Evolutionary conservation across 495 filamentous ascomycete species (phyloP), one percentile per base, ranked within the genome.

Genomic region (Poronia punctata): DNA sequence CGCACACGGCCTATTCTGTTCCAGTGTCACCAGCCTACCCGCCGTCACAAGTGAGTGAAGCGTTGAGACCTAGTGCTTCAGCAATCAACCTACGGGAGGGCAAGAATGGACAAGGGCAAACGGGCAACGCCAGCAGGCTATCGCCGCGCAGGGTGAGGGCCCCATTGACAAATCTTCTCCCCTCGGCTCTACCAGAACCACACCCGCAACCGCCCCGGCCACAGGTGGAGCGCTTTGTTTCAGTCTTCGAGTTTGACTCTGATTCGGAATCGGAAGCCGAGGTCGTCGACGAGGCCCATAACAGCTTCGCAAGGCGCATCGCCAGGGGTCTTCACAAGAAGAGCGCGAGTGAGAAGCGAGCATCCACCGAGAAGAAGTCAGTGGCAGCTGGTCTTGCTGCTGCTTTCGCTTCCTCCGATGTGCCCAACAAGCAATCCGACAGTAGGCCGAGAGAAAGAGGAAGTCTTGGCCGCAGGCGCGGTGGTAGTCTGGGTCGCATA

Each of bases 251-350:
- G 24, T 15, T 56, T 12, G 55, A 59, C 20, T 58, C 54, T 8
- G 54, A 58, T 25, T 45, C 40, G 7, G 54, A 57, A 12, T 53
- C 50, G 7, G 38, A 40, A 12, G 18, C 29, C 42, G 54, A 50
- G 30, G 46, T 38, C 15, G 28, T 38, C 20, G 45, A 37, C 16
- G 34, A 40, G 23, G 43, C 38, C 21, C 43, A 38, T n/a, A 44
- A 15, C 16, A 50, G 52, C 10, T 53, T 59, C 17, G 54, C 52
- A 0, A 50, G 33, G 28, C 55, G 55, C 11, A 53, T 55, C 12
- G 49, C 52, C 23, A 44, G 55, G n/a, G 55, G 55, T 1, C 49
- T 59, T 15, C 55, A 58, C 38, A 52, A 52, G 49, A 59, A 51
- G 33, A 56, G 52, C 40, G 49, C 49, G 4, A 53, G 44, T 36